Conservation (phyloP, 495 filamentous ascomycete species). For the Lentithecium fluviatile region DNA sequence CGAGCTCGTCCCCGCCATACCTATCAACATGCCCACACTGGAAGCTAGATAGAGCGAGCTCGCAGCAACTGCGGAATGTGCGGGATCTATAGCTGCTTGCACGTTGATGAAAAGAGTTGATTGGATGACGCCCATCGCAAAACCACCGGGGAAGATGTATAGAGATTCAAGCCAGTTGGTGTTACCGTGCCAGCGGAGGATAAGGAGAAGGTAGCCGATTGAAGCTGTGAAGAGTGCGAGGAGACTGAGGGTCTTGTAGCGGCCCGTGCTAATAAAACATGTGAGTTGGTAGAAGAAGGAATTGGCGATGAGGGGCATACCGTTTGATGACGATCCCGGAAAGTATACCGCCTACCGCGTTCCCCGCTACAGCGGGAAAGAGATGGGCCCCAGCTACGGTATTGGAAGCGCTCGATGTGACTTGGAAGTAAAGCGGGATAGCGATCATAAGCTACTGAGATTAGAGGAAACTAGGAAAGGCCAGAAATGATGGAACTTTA, state of each 20-base stretch:
- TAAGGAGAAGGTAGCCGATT: conserved; percentile 54
- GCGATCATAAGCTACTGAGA: conserved; percentile 50
- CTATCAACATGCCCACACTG: conserved; percentile 20
- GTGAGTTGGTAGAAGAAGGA: not conserved
- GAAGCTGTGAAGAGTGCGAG: conserved; percentile 52
- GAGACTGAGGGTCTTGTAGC: conserved; percentile 57
- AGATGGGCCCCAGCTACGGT: conserved; percentile 61
- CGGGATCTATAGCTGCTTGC: conserved; percentile 21
- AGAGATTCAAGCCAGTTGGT: conserved; percentile 60
- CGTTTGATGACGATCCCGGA: conserved; percentile 57
- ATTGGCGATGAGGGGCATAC: conserved; percentile 25
- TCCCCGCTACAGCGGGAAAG: conserved; percentile 64
- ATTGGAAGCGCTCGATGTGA: conserved; percentile 56
- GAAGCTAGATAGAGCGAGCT: conserved; percentile 21
- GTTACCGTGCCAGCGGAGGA: conserved; percentile 61
- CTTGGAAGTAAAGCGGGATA: conserved; percentile 70
- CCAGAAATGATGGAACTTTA: conserved; percentile 45
- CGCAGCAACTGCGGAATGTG: conserved; percentile 27
- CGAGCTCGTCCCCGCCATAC: conserved; percentile 20
- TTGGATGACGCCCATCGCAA: conserved; percentile 30
- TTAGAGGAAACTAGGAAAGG: not conserved
- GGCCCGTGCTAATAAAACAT: conserved; percentile 51
- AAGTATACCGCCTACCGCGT: conserved; percentile 61
- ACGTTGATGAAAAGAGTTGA: conserved; percentile 33
- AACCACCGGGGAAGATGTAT: conserved; percentile 57